Base-by-base conservation (phyloP, 2,329 filamentous ascomycete species). In the Microcyclospora tardicrescens region DNA sequence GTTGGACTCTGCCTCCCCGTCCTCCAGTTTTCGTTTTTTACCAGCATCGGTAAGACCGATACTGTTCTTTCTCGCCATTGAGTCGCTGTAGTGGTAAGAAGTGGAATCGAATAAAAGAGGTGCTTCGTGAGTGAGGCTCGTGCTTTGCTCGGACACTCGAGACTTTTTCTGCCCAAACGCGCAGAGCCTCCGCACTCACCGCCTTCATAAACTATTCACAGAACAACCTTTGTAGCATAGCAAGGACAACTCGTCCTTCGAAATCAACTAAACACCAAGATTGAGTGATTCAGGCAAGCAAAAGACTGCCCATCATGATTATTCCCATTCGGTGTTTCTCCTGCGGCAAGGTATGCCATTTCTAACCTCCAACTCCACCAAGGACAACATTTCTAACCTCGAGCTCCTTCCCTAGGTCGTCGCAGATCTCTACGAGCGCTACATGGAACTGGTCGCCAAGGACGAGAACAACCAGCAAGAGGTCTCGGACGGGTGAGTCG, bases 281-380 rank as follows among this genome's bases (percentile, higher is more conserved):
- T 24, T 24, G 5, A 24, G 19, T 24, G 19, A 4, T 24, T 8
- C 19, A 24, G 19, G n/a, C 34, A 13, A 39, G 19, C 35, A 11
- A 13, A 28, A n/a, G n/a, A 35, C 37, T 38, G 37, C 43, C 34
- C 67, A 81, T 66, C 41, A 98, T 98, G 91, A 98, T 98, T 65
- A 96, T 98, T 52, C 91, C 91, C 2, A 84, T 98, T 50, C 85
- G 91, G 52, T 98, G 91, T 69, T 98, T 98, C 67, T 96, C 91
- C 42, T 98, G 91, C 64, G 91, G 91, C 64, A 98, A 98, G 84
- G 91, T 94, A 65, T 43, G 64, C 51, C 10, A 16, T 19, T 37
- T 27, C 38, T 16, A 39, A 8, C 37, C 38, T 24, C 15, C 13
- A 14, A 16, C 32, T 15, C n/a, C 11, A 37, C 16, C 30, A 16